A percentile compares a stretch with the other conserved stretches of the same genome.
These are phyloP conservation scores for Penicillium italicum DNA, from an alignment of 2,329 filamentous ascomycete species.

Conservation along the genomic window DNA sequence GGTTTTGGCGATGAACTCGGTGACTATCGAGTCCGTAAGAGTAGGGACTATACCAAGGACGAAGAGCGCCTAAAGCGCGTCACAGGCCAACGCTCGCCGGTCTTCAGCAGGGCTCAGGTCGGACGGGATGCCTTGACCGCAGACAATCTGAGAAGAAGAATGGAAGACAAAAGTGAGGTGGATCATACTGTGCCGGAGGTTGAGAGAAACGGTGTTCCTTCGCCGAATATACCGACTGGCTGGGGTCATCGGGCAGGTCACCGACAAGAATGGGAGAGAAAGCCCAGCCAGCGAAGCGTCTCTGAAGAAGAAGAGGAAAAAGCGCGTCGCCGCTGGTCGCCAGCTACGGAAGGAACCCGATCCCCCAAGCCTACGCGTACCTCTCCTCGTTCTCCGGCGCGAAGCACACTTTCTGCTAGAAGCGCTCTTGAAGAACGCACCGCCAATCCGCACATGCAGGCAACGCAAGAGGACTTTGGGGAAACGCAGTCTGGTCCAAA, in stretches of 20 bases:
- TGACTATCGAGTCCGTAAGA: slow-evolving; percentile 33
- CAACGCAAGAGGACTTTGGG: slow-evolving; percentile 7
- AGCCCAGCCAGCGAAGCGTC: slow-evolving; percentile 25
- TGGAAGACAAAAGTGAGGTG: slow-evolving; percentile 23
- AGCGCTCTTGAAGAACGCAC: slow-evolving; percentile 22
- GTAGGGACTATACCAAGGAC: slow-evolving; percentile 37
- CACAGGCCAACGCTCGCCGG: slow-evolving; percentile 38
- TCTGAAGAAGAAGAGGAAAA: slow-evolving; percentile 17
- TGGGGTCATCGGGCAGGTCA: slow-evolving; percentile 37
- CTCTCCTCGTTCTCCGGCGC: slow-evolving; percentile 33
- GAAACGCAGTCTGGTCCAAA: slow-evolving; percentile 14
- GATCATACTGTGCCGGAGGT: slow-evolving; percentile 18
- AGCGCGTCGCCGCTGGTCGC: slow-evolving; percentile 9
- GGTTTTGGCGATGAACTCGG: slow-evolving; percentile 35
- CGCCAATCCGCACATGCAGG: slow-evolving; percentile 15
- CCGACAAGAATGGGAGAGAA: slow-evolving; percentile 37
- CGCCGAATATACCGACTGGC: slow-evolving; percentile 36
- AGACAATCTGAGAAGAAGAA: slow-evolving; percentile 38
- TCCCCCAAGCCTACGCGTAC: slow-evolving; percentile 27
- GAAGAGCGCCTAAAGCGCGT: slow-evolving; percentile 40
- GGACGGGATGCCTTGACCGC: slow-evolving; percentile 32
- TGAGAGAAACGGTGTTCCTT: slow-evolving; percentile 28
- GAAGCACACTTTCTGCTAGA: slow-evolving; percentile 21
- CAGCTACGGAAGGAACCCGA: slow-evolving; percentile 28
- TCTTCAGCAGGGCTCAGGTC: slow-evolving; percentile 40